Percentiles rank a stretch among this genome's conserved stretches.
Conservation (phyloP, 345 rosid genomes). For the Cardiospermum halicacabum region DNA sequence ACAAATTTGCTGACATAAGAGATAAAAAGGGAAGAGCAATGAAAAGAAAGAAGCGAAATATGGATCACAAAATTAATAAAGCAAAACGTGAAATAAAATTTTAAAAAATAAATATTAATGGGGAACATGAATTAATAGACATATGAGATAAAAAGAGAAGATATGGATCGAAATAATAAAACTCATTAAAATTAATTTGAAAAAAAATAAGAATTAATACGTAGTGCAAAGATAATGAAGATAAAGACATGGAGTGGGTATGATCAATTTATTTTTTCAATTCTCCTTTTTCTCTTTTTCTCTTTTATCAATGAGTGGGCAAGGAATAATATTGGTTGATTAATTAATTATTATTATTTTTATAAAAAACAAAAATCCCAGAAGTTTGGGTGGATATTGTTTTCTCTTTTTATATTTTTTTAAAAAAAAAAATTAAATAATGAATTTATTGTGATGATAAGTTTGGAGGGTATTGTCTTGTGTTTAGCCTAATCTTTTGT, state of each 20-base stretch:
- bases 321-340: neutral
- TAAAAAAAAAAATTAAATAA: no score
- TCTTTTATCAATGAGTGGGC: neutral
- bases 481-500: neutral
- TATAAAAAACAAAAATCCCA: conserved; percentile 3
- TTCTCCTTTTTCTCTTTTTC: neutral
- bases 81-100: neutral
- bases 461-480: neutral
- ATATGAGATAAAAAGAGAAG: conserved; percentile 1
- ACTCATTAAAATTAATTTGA: neutral
- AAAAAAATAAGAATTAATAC: neutral
- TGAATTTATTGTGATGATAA: neutral
- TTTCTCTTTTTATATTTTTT: neutral
- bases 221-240: neutral
- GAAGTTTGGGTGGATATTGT: conserved; percentile 3
- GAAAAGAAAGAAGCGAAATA: neutral
- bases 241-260: neutral
- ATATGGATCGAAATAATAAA: neutral
- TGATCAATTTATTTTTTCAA: neutral
- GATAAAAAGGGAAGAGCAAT: neutral
- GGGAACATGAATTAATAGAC: neutral
- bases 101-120: neutral
- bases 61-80: neutral
- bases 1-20: neutral
- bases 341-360: neutral